Evolutionary conservation across 2,329 filamentous ascomycete genomes (phyloP).

Genomic region (Scleromitrula shiraiana): DNA sequence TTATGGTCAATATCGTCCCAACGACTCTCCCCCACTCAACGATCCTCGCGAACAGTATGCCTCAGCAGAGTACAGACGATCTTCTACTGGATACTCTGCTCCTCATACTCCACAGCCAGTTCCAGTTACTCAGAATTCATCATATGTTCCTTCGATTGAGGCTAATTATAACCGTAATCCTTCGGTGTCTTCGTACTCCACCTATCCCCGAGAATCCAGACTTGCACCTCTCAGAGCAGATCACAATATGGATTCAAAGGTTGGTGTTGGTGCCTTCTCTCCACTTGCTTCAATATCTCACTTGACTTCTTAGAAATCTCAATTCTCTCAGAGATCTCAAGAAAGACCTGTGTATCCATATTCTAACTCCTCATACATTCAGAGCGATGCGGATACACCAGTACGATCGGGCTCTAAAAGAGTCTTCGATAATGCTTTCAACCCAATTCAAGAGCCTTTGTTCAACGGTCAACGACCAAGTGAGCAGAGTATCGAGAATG

Average conservation of each 20-base stretch:
- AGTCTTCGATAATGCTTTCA: conserved; percentile 21
- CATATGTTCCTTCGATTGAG: not conserved
- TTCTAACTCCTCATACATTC: conserved; percentile 7
- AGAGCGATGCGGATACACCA: conserved; percentile 12
- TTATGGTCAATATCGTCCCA: conserved; percentile 10
- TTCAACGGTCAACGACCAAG: conserved; percentile 37
- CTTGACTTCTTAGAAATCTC: conserved; percentile 5
- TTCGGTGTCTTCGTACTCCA: not conserved
- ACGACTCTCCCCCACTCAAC: conserved; percentile 6
- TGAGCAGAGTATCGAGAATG: conserved; percentile 17
- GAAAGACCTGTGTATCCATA: conserved; percentile 18
- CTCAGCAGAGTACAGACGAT: conserved; percentile 17
- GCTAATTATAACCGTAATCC: conserved; percentile 2
- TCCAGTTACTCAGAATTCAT: not conserved
- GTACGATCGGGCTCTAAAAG: conserved; percentile 22
- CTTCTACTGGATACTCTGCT: conserved; percentile 9
- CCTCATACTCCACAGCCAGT: not conserved
- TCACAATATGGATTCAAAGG: conserved; percentile 12
- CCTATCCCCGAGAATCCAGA: conserved; percentile 6
- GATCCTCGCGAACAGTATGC: conserved; percentile 16
- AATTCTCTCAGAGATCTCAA: conserved; percentile 11
- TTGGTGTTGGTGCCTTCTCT: conserved; percentile 18
- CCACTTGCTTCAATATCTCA: conserved; percentile 18
- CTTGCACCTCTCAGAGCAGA: conserved; percentile 15
- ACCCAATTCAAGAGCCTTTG: conserved; percentile 29